Conservation (phyloP, 306 rosid genomes). For the Malus asiatica region DNA sequence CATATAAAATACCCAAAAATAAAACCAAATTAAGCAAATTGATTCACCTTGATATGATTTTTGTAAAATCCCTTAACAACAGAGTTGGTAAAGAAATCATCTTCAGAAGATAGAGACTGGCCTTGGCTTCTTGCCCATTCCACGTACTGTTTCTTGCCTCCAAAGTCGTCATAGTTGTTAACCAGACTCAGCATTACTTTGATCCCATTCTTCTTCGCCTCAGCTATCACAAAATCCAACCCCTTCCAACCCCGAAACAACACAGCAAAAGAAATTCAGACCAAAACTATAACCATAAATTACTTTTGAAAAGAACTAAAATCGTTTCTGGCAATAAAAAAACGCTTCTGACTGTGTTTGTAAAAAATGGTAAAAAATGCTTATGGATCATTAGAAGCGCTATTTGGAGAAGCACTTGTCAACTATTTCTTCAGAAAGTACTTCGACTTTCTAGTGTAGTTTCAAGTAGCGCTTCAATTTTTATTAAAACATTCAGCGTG, state of each 20-base stretch:
- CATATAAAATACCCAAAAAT: background rate
- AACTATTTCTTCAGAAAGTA: too few species aligned
- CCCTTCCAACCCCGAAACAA: slow-evolving; percentile 44
- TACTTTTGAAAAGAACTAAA: too few species aligned
- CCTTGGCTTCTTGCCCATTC: slow-evolving; percentile 87
- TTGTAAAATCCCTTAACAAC: slow-evolving; percentile 61
- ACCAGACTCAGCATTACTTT: slow-evolving; percentile 78
- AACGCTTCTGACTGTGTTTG: background rate
- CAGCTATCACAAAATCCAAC: slow-evolving; percentile 67
- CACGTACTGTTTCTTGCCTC: slow-evolving; percentile 89
- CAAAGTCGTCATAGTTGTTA: slow-evolving; percentile 61
- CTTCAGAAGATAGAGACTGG: slow-evolving; percentile 59
- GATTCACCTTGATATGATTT: slow-evolving; percentile 69
- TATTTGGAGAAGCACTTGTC: background rate
- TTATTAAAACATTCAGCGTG: too few species aligned
- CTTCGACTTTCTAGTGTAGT: too few species aligned
- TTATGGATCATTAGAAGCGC: too few species aligned
- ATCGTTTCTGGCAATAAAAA: too few species aligned
- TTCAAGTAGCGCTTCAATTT: too few species aligned
- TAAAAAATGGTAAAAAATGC: too few species aligned
- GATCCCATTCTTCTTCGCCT: slow-evolving; percentile 65
- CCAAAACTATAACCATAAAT: background rate
- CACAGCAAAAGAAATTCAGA: background rate
- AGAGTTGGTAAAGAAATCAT: slow-evolving; percentile 75
- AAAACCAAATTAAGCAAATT: background rate